Evolutionary conservation across 164 flowering plant species (phyloP).

Genomic region (Amborella trichopoda): DNA sequence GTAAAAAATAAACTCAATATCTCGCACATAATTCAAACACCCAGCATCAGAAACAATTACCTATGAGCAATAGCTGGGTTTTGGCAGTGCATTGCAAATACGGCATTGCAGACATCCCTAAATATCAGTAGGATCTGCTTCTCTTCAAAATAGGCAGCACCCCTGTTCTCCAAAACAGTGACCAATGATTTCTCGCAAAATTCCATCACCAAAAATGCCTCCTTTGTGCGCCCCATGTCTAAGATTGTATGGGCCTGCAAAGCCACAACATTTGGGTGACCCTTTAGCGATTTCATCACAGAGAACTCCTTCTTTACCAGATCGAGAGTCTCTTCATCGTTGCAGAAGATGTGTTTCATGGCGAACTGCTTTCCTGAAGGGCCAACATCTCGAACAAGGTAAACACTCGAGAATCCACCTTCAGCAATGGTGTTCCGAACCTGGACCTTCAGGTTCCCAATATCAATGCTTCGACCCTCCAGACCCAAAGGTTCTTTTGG

Average conservation of each 20-base stretch:
- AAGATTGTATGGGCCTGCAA: constrained; percentile 53
- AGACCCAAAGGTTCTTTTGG: constrained; percentile 79
- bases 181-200: constrained; percentile 92
- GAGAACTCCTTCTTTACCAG: constrained; percentile 75
- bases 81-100: constrained; percentile 92
- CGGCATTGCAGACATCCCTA: constrained; percentile 96
- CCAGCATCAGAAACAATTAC: too few species aligned
- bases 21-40: too few species aligned
- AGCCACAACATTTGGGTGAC: constrained; percentile 85
- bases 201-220: constrained; percentile 90
- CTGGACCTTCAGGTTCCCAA: constrained; percentile 72
- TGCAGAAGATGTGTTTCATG: constrained; percentile 87
- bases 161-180: constrained; percentile 81
- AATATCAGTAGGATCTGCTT: constrained; percentile 63
- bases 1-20: too few species aligned
- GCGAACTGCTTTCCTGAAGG: constrained; percentile 79
- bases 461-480: constrained; percentile 78
- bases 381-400: constrained; percentile 63
- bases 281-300: constrained; percentile 77
- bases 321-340: constrained; percentile 74
- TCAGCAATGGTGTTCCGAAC: constrained; percentile 77
- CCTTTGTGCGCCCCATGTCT: constrained; percentile 90
- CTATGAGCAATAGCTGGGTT: constrained; percentile 94
- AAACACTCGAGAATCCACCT: constrained; percentile 97
- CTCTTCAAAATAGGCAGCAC: constrained; percentile 86